Evolutionary conservation across 805 yeast genomes (phyloP), one percentile per base, ranked within the genome.

Genomic region (Candida namnaoensis): DNA sequence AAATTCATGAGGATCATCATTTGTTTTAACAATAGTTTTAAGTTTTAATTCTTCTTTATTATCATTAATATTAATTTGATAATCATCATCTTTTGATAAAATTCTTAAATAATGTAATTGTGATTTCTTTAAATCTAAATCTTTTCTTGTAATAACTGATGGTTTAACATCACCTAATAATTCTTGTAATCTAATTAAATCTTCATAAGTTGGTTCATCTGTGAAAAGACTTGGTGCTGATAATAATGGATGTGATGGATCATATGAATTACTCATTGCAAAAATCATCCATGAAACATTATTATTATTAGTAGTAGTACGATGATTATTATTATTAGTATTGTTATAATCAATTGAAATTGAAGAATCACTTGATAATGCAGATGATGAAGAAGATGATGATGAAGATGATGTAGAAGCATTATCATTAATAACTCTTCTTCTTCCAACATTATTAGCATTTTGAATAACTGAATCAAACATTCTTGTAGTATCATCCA

Each of bases 191-290:
- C 69, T 62, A 35, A 71, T 47, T 51, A 72, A 47, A 46, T 75
- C 79, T 41, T 73, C 77, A 50, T 69, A 68, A 0, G 73, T 63
- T n/a, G 77, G 78, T 38, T 65, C 61, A 38, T 72, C 76, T 3
- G 72, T 64, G 51, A 70, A 57, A 37, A 74, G 47, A 3, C 74
- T 59, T 5, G 75, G 74, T 1, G 76, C 73, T 2, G 66, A 54
- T 32, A 74, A 58, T 8, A 74, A 52, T 5, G 78, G 79, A 50
- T 74, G 78, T 42, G 68, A 58, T 35, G 57, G 58, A 3, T 73
- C 66, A 47, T 74, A 78, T 12, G 71, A 58, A 35, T 79, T 80
- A 1, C 82, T 82, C 61, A 76, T 68, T 7, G 78, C 80, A 39
- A 75, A 74, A 24, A 78, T 74, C n/a, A 77, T 69, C 84, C 83